Conservation (phyloP, 495 filamentous ascomycete genomes). For the Xylaria intraflava region DNA sequence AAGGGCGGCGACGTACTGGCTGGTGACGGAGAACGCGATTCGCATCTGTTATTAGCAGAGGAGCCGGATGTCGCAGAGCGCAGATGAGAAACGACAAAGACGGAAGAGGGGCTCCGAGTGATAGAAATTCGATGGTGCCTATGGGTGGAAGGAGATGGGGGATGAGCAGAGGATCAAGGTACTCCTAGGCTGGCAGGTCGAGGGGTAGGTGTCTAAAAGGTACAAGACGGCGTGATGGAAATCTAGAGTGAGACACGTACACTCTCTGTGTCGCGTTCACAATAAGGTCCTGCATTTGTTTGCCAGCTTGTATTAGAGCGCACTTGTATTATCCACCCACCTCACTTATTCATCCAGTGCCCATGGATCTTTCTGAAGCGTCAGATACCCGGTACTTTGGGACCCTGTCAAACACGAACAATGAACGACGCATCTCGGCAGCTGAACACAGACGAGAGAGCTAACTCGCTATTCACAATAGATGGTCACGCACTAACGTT, state of each 20-base stretch:
- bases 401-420: not conserved
- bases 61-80: too few species aligned
- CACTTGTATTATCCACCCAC: too few species aligned
- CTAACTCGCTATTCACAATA: too few species aligned
- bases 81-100: too few species aligned
- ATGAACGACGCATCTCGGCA: too few species aligned
- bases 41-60: too few species aligned
- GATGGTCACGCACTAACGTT: too few species aligned
- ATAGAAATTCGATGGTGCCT: not conserved
- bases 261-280: not conserved
- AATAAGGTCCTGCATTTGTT: not conserved
- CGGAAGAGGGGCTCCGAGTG: too few species aligned
- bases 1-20: not conserved
- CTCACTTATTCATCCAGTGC: too few species aligned
- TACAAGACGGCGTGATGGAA: not conserved
- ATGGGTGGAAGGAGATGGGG: not conserved
- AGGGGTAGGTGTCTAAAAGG: not conserved
- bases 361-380: not conserved
- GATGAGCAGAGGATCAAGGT: not conserved
- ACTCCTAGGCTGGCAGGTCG: too few species aligned
- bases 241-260: not conserved
- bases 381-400: not conserved
- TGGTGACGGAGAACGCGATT: too few species aligned
- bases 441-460: not conserved
- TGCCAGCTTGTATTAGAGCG: too few species aligned